Evolutionary conservation across 2,329 filamentous ascomycete genomes (phyloP).

Genomic region (Furcasterigmium sp.): DNA sequence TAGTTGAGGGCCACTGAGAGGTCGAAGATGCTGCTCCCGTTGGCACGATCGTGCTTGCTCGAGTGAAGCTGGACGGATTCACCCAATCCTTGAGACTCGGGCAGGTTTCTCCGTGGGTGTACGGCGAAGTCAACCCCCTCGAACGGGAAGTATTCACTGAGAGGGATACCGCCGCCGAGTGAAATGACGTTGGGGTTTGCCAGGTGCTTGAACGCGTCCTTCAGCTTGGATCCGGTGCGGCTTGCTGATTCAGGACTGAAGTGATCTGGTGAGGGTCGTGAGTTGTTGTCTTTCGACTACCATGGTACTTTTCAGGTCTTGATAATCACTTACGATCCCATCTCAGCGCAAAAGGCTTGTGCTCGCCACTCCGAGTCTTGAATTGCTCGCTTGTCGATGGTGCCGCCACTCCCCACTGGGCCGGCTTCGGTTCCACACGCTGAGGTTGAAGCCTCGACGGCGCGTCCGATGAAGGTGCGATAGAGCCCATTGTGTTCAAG

Average conservation of each 20-base stretch:
- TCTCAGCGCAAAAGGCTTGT: not conserved
- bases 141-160: conserved; percentile 1
- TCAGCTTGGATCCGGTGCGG: not conserved
- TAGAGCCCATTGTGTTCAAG: too few relatives aligned
- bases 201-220: conserved; percentile 2
- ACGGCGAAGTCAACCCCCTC: not conserved
- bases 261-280: not conserved
- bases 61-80: conserved; percentile 7
- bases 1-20: conserved; percentile 62
- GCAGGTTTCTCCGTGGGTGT: not conserved
- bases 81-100: not conserved
- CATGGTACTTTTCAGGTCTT: too few relatives aligned
- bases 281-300: too few relatives aligned
- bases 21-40: conserved; percentile 1
- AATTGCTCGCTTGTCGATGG: conserved; percentile 1
- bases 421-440: not conserved
- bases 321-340: not conserved
- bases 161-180: conserved; percentile 1
- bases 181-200: conserved; percentile 1
- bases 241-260: not conserved
- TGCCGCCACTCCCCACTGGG: conserved; percentile 1
- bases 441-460: too few relatives aligned
- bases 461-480: too few relatives aligned
- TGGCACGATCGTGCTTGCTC: not conserved
- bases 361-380: not conserved